These are phyloP conservation scores for Vigna unguiculata DNA, from an alignment of 306 rosid genomes.

Conservation along the genomic window DNA sequence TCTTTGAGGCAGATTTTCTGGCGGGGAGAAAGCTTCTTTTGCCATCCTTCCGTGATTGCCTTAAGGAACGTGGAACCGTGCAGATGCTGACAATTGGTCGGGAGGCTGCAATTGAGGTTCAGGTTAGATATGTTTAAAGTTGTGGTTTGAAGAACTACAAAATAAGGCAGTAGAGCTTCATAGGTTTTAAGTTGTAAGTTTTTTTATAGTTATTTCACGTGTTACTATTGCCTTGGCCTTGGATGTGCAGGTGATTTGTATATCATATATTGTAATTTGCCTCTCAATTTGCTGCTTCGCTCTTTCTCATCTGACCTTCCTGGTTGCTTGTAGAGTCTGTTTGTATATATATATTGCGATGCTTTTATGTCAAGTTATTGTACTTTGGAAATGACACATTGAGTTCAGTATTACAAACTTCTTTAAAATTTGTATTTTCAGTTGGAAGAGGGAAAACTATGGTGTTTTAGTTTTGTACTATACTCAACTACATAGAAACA, in stretches of 20 bases:
- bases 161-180: slow-evolving; percentile 1
- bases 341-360: not conserved
- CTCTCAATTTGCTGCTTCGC: not conserved
- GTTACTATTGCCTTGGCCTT: not conserved
- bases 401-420: not conserved
- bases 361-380: not conserved
- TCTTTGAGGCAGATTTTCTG: slow-evolving; percentile 94
- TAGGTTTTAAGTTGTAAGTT: not conserved
- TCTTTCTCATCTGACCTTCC: slow-evolving; percentile 4
- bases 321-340: not conserved
- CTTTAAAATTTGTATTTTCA: not conserved
- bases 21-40: slow-evolving; percentile 80
- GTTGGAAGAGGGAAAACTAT: not conserved
- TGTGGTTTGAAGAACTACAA: slow-evolving; percentile 26
- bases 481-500: not conserved
- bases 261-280: not conserved
- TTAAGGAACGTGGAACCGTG: slow-evolving; percentile 94
- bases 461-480: not conserved
- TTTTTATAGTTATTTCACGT: not conserved
- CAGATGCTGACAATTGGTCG: slow-evolving; percentile 92
- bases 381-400: not conserved
- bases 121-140: slow-evolving; percentile 61
- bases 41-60: slow-evolving; percentile 88
- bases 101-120: slow-evolving; percentile 98
- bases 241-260: slow-evolving; percentile 7